Evolutionary conservation across 2,329 filamentous ascomycete species (phyloP), one percentile per base, ranked within the genome.

Genomic region (Fusarium duplospermum): DNA sequence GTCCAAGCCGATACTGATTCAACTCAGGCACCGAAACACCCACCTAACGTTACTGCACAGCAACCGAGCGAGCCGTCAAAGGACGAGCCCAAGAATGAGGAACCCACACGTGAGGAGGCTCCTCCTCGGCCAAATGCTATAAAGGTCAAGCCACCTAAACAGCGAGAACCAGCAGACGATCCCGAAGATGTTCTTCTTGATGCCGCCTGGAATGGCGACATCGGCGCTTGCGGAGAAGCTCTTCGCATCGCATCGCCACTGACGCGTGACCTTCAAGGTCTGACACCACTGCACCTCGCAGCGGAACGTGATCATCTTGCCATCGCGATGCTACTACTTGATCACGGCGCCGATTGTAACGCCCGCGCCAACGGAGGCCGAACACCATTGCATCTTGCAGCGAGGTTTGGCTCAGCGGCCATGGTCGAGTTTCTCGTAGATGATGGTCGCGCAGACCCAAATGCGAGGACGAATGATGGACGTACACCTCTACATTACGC

Each of bases 401-500:
- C 80, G 0, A 79, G 79, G 2, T 79, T 76, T 18, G 76, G 76
- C 22, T 80, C 80, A 1, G 76, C 78, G 0, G 77, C 78, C 1
- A 79, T 79, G 1, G 81, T 82, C 8, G 79, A 82, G 47, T 76
- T 79, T 58, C 75, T 82, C 1, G 73, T 82, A 1, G 80, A 82
- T 13, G 78, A 81, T 13, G 80, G 70, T 2, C 66, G 70, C 1
- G 78, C 80, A 2, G 77, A 82, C n/a, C 73, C 77, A 0, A 81
- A 82, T 24, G 73, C 79, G 1, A 71, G 76, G 2, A 78, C 78
- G 1, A 66, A 72, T 0, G 80, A 82, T 52, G 81, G 81, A 7
- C 76, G 80, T 2, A 82, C 81, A 1, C 70, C 81, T 14, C 62
- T 82, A 7, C 81, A 82, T 33, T 82, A 81, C 45, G 80, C 80